A percentile compares a stretch with the other conserved stretches of the same genome.
Evolutionary conservation across 192 early-diverging fungal species (phyloP).

Genomic region (Coemansia sp.): DNA sequence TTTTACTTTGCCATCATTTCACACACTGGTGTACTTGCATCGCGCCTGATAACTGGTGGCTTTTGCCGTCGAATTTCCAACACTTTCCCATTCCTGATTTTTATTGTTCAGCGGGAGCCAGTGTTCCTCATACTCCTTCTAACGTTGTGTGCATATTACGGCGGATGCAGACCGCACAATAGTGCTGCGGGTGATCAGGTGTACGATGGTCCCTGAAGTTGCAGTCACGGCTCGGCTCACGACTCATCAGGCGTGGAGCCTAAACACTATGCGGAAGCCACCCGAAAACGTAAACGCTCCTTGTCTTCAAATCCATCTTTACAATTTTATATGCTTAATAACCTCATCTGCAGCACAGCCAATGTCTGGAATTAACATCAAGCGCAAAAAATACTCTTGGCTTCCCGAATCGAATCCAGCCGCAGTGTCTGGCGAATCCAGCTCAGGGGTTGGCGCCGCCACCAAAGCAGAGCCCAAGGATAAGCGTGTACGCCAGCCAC

Average conservation of each 20-base stretch:
- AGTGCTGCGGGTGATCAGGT: background rate
- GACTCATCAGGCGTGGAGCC: background rate
- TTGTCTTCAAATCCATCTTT: background rate
- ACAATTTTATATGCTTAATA: background rate
- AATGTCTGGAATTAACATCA: constrained; percentile 38
- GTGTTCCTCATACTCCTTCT: too few species aligned
- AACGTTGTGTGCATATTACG: background rate
- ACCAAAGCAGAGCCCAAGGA: constrained; percentile 29
- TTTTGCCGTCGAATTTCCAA: too few species aligned
- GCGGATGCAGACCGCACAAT: background rate
- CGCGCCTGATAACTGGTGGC: too few species aligned
- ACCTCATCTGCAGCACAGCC: background rate
- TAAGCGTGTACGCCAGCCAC: constrained; percentile 11
- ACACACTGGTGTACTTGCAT: background rate
- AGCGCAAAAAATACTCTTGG: constrained; percentile 58
- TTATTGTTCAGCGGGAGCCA: too few species aligned
- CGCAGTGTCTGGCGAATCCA: constrained; percentile 41
- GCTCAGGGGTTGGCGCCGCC: background rate
- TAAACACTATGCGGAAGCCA: background rate
- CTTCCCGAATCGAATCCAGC: constrained; percentile 52
- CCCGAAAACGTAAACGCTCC: background rate
- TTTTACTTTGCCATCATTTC: background rate
- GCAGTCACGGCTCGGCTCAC: background rate
- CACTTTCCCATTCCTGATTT: too few species aligned
- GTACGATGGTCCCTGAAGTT: background rate